phyloP scores from a whole-genome alignment of 371 early-diverging fungal genomes.

The Mucor ambiguus region DNA sequence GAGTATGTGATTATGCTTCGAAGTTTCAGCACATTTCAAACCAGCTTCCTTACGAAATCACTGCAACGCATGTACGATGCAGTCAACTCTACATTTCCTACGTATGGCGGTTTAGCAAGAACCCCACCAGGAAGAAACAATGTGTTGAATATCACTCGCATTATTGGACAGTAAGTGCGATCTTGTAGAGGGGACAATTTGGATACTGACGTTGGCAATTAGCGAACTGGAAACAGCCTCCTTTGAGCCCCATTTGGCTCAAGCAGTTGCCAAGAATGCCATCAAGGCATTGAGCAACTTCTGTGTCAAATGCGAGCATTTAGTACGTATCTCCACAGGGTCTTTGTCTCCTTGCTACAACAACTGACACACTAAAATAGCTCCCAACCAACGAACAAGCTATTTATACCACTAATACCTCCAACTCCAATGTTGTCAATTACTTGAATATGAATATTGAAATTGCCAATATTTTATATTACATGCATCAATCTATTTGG shows the following conservation, averaged over 20 bases:
- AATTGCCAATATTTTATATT: slow-evolving; percentile 58
- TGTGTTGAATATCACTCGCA: slow-evolving; percentile 54
- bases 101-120: slow-evolving; percentile 33
- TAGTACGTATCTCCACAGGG: slow-evolving; percentile 19
- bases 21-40: slow-evolving; percentile 69
- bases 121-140: slow-evolving; percentile 50
- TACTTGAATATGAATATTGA: slow-evolving; percentile 61
- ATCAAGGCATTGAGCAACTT: slow-evolving; percentile 59
- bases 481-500: slow-evolving; percentile 61
- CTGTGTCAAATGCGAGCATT: slow-evolving; percentile 55
- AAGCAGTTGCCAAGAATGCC: slow-evolving; percentile 56
- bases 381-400: slow-evolving; percentile 34
- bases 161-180: slow-evolving; percentile 54
- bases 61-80: slow-evolving; percentile 64
- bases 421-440: slow-evolving; percentile 34
- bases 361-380: neutral
- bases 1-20: slow-evolving; percentile 70
- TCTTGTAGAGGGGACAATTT: no score
- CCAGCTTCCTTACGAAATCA: slow-evolving; percentile 67
- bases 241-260: slow-evolving; percentile 57
- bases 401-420: slow-evolving; percentile 36
- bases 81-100: slow-evolving; percentile 60
- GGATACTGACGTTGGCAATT: neutral
- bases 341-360: neutral
- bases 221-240: slow-evolving; percentile 69